Conservation (phyloP, 805 yeast genomes). For the Spathaspora hagerdaliae region DNA sequence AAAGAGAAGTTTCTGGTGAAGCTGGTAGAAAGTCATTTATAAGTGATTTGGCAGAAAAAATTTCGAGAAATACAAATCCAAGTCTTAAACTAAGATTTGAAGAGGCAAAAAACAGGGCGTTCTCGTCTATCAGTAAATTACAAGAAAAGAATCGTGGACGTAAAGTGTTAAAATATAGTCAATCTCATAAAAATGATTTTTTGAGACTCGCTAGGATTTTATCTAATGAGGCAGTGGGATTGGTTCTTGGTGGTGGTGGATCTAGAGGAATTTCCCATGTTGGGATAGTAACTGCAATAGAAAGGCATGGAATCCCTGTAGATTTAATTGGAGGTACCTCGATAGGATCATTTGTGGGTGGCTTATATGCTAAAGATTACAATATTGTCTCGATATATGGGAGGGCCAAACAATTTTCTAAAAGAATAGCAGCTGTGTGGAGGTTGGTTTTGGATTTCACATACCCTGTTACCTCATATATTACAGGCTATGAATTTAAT, state of each 20-base stretch:
- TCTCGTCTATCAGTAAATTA: slow-evolving; percentile 19
- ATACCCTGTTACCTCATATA: slow-evolving; percentile 89
- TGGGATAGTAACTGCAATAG: slow-evolving; percentile 87
- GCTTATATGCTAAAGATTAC: slow-evolving; percentile 87
- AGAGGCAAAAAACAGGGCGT: slow-evolving; percentile 26
- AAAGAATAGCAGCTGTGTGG: slow-evolving; percentile 82
- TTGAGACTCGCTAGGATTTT: slow-evolving; percentile 82
- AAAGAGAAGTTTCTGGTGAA: slow-evolving; percentile 4
- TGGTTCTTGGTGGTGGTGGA: slow-evolving; percentile 97
- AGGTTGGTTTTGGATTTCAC: slow-evolving; percentile 79
- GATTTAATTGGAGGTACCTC: slow-evolving; percentile 96
- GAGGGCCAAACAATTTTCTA: slow-evolving; percentile 79
- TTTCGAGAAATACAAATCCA: slow-evolving; percentile 30
- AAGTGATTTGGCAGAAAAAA: slow-evolving; percentile 32
- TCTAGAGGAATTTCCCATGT: slow-evolving; percentile 92
- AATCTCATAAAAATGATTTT: slow-evolving; percentile 80
- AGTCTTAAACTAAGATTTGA: slow-evolving; percentile 29
- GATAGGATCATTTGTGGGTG: slow-evolving; percentile 94
- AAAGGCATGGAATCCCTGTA: slow-evolving; percentile 88
- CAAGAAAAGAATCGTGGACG: slow-evolving; percentile 12
- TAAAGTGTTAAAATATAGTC: slow-evolving; percentile 21
- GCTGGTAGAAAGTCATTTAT: slow-evolving; percentile 18
- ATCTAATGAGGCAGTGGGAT: slow-evolving; percentile 90
- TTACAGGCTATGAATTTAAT: slow-evolving; percentile 96
- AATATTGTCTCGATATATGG: slow-evolving; percentile 90